These are phyloP conservation scores for Fusarium sp. DNA, from an alignment of 2,329 filamentous ascomycete species.

Conservation along the genomic window DNA sequence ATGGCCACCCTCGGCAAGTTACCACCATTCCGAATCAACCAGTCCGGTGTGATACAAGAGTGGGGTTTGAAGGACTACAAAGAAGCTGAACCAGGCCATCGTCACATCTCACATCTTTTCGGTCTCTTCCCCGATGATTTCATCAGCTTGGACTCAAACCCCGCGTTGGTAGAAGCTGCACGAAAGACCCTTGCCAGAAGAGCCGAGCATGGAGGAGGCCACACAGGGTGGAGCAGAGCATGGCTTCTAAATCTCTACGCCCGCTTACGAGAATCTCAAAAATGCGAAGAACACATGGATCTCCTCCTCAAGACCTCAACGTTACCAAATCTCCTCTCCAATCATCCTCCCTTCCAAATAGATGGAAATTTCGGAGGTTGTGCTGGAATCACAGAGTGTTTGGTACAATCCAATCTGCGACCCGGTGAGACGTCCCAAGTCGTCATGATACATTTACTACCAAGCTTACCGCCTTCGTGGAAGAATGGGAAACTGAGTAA, in stretches of 20 bases:
- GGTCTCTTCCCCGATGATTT: constrained; percentile 58
- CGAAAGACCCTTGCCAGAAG: constrained; percentile 46
- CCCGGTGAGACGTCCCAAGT: not conserved
- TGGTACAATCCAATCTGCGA: constrained; percentile 34
- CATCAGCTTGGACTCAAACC: constrained; percentile 32
- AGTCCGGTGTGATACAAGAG: constrained; percentile 52
- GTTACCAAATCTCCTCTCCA: constrained; percentile 36
- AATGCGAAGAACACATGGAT: constrained; percentile 33
- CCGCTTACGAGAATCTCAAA: constrained; percentile 49
- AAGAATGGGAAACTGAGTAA: not conserved
- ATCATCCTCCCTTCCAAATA: constrained; percentile 47
- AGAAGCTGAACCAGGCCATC: constrained; percentile 60
- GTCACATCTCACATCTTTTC: constrained; percentile 63
- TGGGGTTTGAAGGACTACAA: constrained; percentile 53
- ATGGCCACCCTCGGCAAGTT: constrained; percentile 11
- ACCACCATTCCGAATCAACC: constrained; percentile 27
- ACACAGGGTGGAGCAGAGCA: constrained; percentile 64
- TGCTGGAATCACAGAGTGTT: constrained; percentile 39
- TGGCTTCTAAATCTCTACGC: constrained; percentile 64
- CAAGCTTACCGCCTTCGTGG: constrained; percentile 36
- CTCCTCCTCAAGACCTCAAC: constrained; percentile 31
- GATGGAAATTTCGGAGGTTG: constrained; percentile 48
- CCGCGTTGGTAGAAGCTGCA: constrained; percentile 46
- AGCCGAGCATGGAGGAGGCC: constrained; percentile 54
- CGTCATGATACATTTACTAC: constrained; percentile 30